phyloP scores from a whole-genome alignment of 192 early-diverging fungal species.

The Mortierella alpina region DNA sequence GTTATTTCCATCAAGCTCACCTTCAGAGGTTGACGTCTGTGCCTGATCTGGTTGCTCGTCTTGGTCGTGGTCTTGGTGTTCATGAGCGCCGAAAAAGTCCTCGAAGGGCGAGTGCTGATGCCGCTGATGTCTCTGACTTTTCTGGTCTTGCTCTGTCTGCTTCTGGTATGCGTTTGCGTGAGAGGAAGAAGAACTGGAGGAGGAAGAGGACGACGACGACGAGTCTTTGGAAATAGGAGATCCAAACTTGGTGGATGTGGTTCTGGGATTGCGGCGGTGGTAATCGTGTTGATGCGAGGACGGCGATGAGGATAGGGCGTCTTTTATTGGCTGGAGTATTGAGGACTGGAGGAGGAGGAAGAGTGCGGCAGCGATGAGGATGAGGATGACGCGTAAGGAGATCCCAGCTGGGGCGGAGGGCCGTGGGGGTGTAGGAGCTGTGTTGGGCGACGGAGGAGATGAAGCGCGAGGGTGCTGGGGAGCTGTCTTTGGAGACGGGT shows the following conservation, averaged over 20 bases:
- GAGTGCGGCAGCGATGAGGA: background rate
- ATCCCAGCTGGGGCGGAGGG: background rate
- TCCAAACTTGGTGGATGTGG: no score
- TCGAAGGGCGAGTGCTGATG: constrained; percentile 23
- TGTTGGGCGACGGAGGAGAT: constrained; percentile 5
- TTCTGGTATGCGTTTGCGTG: background rate
- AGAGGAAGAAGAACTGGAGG: background rate
- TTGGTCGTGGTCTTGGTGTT: background rate
- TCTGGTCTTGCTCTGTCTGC: constrained; percentile 4
- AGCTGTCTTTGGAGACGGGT: background rate
- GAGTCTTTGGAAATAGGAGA: background rate
- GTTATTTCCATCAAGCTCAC: constrained; percentile 6
- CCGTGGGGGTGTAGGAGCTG: background rate
- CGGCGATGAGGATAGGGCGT: no score
- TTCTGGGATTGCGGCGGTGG: no score
- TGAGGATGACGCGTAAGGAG: constrained; percentile 4
- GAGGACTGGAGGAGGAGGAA: background rate
- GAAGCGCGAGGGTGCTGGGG: background rate
- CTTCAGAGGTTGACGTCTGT: background rate
- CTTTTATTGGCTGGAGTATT: background rate
- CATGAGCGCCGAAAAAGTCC: constrained; percentile 28
- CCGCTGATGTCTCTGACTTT: background rate
- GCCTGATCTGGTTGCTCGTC: background rate
- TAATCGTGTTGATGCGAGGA: no score
- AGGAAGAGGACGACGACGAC: background rate